Evolutionary conservation across 2,329 filamentous ascomycete genomes (phyloP).

Genomic region (Simplicillium aogashimaense): DNA sequence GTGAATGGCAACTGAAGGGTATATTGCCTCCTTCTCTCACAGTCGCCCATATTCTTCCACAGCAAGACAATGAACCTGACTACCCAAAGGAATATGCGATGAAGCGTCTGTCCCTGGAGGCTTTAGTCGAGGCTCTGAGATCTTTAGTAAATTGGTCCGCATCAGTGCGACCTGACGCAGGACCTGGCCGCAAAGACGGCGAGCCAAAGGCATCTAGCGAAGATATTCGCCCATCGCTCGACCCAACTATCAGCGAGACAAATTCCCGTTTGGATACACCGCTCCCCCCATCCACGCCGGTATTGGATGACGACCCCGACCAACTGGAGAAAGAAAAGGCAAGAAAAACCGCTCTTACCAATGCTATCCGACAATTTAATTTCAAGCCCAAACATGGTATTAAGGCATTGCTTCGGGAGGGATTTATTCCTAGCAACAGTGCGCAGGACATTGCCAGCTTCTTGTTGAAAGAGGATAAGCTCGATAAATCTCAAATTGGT

Average conservation of each 20-base stretch:
- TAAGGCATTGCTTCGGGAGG: slow-evolving; percentile 71
- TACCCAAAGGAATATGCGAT: slow-evolving; percentile 84
- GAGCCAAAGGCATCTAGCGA: slow-evolving; percentile 29
- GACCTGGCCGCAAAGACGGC: slow-evolving; percentile 16
- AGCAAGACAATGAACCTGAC: slow-evolving; percentile 52
- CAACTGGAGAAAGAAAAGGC: slow-evolving; percentile 94
- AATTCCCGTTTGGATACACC: slow-evolving; percentile 52
- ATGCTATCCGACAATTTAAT: slow-evolving; percentile 87
- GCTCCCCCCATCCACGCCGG: slow-evolving; percentile 53
- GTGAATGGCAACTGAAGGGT: slow-evolving; percentile 81
- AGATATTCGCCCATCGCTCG: slow-evolving; percentile 53
- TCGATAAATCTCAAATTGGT: slow-evolving; percentile 88
- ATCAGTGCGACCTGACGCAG: slow-evolving; percentile 48
- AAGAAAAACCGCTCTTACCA: slow-evolving; percentile 81
- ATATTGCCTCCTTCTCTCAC: slow-evolving; percentile 81
- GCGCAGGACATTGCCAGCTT: slow-evolving; percentile 81
- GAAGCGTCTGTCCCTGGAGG: slow-evolving; percentile 83
- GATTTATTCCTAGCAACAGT: slow-evolving; percentile 73
- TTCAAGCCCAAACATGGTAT: slow-evolving; percentile 95
- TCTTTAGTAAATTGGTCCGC: slow-evolving; percentile 90
- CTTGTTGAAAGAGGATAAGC: slow-evolving; percentile 66
- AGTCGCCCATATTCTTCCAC: slow-evolving; percentile 59
- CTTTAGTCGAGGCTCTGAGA: slow-evolving; percentile 75
- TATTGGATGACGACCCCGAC: slow-evolving; percentile 79
- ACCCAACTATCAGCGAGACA: slow-evolving; percentile 53